Evolutionary conservation across 805 yeast genomes (phyloP).

Genomic region (Starmerella bombi): DNA sequence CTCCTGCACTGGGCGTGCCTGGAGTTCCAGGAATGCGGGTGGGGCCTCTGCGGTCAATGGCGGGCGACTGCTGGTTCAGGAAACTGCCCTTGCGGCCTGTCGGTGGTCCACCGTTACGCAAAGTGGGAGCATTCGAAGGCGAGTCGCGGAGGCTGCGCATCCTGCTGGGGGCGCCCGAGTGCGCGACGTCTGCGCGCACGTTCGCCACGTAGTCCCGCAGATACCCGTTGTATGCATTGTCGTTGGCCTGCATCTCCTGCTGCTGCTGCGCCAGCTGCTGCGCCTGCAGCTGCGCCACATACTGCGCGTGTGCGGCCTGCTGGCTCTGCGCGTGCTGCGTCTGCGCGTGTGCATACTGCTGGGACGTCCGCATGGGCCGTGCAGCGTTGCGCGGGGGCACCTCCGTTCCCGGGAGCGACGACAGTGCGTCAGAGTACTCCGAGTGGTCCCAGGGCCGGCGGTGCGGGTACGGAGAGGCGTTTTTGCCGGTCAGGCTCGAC

Average conservation of each 20-base stretch:
- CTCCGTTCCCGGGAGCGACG: background rate
- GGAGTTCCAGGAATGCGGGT: background rate
- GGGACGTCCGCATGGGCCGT: background rate
- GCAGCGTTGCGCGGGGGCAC: conserved; percentile 10
- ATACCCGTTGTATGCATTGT: background rate
- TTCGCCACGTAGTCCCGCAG: background rate
- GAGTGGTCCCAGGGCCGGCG: conserved; percentile 9
- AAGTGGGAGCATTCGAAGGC: conserved; percentile 5
- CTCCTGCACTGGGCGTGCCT: background rate
- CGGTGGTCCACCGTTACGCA: conserved; percentile 2
- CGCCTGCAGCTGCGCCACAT: background rate
- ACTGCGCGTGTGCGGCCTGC: conserved; percentile 1
- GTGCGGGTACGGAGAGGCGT: conserved; percentile 3
- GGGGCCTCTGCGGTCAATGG: background rate
- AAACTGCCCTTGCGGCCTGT: conserved; percentile 3
- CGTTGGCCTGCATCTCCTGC: background rate
- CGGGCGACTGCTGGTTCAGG: conserved; percentile 10
- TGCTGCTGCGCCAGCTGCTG: background rate
- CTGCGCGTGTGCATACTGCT: background rate
- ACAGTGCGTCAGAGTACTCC: conserved; percentile 8
- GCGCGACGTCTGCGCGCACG: background rate
- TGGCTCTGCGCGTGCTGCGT: background rate
- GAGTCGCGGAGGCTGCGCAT: conserved; percentile 8
- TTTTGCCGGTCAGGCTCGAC: conserved; percentile 8
- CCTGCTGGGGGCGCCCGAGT: background rate